Conservation (phyloP, 2,329 filamentous ascomycete genomes). For the Tolypocladium sp. region DNA sequence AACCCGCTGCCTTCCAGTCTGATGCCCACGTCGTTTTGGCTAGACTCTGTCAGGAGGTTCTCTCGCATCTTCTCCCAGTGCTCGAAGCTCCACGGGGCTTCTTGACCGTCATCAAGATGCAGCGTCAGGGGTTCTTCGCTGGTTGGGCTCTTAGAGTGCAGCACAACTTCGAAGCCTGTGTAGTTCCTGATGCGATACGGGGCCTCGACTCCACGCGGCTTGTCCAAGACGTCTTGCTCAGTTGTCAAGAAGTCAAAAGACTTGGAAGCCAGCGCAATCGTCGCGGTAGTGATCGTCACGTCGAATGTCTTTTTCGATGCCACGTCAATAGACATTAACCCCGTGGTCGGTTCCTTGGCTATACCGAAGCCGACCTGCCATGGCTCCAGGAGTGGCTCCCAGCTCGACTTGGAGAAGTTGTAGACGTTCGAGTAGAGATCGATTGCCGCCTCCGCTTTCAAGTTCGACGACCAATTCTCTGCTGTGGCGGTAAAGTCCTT, state of each 20-base stretch:
- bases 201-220: conserved; percentile 82
- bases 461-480: conserved; percentile 80
- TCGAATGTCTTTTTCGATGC: conserved; percentile 87
- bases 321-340: conserved; percentile 72
- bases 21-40: conserved; percentile 69
- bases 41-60: conserved; percentile 76
- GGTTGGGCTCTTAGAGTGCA: conserved; percentile 66
- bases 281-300: conserved; percentile 84
- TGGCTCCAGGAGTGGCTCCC: conserved; percentile 93
- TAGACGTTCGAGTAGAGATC: conserved; percentile 95
- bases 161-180: conserved; percentile 81
- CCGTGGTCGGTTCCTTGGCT: conserved; percentile 65
- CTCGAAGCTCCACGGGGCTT: conserved; percentile 93
- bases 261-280: conserved; percentile 87
- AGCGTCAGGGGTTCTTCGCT: conserved; percentile 62
- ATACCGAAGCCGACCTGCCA: conserved; percentile 93
- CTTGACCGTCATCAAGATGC: conserved; percentile 78
- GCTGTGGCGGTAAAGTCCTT: conserved; percentile 81
- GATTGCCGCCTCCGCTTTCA: conserved; percentile 83
- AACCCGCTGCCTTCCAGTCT: conserved; percentile 90
- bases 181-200: conserved; percentile 93
- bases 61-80: conserved; percentile 95
- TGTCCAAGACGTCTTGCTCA: conserved; percentile 78
- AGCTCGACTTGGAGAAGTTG: conserved; percentile 97
- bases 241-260: conserved; percentile 86